These are phyloP conservation scores for Trametes sp. DNA, from an alignment of 1,284 basidiomycete genomes.

Conservation along the genomic window DNA sequence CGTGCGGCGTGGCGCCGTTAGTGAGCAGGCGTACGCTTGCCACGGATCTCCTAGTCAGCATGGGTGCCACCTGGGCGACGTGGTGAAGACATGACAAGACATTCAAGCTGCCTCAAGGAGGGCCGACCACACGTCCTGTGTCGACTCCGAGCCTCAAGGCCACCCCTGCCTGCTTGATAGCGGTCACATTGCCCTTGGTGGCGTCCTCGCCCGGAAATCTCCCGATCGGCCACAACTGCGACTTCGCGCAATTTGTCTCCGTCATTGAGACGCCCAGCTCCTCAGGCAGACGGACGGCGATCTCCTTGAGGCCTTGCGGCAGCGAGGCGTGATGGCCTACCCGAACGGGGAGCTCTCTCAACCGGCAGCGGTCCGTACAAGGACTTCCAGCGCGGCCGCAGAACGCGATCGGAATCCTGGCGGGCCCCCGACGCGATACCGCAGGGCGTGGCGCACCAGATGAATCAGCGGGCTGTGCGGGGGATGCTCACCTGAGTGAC, in stretches of 20 bases:
- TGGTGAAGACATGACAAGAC: not conserved
- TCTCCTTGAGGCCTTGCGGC: constrained; percentile 7
- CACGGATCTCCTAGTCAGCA: not conserved
- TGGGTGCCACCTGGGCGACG: not conserved
- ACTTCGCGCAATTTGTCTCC: not conserved
- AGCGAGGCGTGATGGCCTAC: not conserved
- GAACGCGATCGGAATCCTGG: constrained; percentile 9
- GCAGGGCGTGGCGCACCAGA: not conserved
- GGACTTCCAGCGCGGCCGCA: constrained; percentile 5
- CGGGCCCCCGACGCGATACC: constrained; percentile 5
- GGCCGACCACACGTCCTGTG: not conserved
- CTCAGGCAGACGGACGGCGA: constrained; percentile 15
- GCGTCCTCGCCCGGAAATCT: constrained; percentile 15
- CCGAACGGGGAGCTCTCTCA: not conserved
- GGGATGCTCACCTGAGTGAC: not conserved
- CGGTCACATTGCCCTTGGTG: constrained; percentile 7
- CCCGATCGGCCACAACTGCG: constrained; percentile 10
- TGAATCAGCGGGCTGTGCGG: constrained; percentile 14
- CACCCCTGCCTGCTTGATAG: not conserved
- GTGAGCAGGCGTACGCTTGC: not conserved
- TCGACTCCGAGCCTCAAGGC: constrained; percentile 3
- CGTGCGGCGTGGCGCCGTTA: constrained; percentile 7
- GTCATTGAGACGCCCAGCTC: not conserved
- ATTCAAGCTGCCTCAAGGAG: not conserved
- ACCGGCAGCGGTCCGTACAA: constrained; percentile 7